Base-by-base conservation (phyloP, 1,284 basidiomycete genomes). In the Tilletia caries region DNA sequence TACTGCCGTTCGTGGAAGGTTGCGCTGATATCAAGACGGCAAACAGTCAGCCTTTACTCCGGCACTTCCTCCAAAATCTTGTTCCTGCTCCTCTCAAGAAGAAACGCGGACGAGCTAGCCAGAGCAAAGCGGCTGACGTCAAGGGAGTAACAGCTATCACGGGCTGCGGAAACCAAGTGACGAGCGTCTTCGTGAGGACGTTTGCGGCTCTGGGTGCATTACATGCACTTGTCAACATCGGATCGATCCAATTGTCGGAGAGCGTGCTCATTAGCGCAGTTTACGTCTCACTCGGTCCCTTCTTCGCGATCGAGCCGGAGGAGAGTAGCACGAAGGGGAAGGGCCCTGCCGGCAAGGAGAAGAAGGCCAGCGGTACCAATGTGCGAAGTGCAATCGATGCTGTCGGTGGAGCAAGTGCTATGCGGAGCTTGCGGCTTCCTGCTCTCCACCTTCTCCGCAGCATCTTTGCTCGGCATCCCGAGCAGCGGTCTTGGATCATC, bases 401-500 rank as follows among this genome's bases (percentile, higher is more conserved):
- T 5, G 64, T 80, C 0, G 77, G 75, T n/a, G 76, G 75, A 10
- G 64, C 74, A 44, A 70, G 69, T 23, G 83, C 86, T 6, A 91
- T 95, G 89, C 88, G 91, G 74, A 90, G 89, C 2, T 82, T 98
- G 70, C 86, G 93, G 65, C 85, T 93, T 66, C 91, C 95, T 75
- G 91, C 92, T 0, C 85, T 97, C 50, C 88, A 89, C 1, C 86
- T 95, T 70, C 89, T 97, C 72, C 74, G 71, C 8, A 78, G 93
- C 90, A 90, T 95, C 34, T 98, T 97, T 79, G 92, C 92, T 6
- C 91, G 90, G 72, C 90, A 96, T 75, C 89, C 92, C 70, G 89
- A 91, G 46, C 95, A 98, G 83, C 86, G 95, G 1, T 89, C 90
- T 0, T 97, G 94, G 93, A 95, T 98, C 73, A 91, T 98, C 25